Conservation (phyloP, 2,329 filamentous ascomycete genomes). For the Botrytis sinoallii region DNA sequence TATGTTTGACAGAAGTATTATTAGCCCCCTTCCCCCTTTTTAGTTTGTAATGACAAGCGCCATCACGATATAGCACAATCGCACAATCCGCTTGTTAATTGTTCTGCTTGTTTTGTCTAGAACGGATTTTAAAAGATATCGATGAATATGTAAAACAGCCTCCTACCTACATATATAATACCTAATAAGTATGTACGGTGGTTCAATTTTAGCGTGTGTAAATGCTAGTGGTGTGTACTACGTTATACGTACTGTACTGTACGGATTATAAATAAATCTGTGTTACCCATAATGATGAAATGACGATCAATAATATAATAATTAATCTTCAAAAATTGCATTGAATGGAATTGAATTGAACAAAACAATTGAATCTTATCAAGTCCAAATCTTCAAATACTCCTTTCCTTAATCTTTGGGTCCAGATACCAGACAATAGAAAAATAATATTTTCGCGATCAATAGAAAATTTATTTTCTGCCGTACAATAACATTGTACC, state of each 20-base stretch:
- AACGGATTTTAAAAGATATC: neutral
- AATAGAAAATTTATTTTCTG: slow-evolving; percentile 10
- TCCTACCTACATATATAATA: no score
- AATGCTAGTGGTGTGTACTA: neutral
- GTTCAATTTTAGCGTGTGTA: neutral
- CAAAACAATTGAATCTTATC: neutral
- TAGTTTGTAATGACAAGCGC: neutral
- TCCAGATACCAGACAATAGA: neutral
- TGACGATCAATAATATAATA: neutral
- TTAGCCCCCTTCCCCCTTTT: neutral
- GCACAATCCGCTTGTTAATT: neutral
- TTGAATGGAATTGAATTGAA: neutral
- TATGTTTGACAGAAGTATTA: neutral
- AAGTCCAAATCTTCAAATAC: neutral
- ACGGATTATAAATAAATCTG: neutral
- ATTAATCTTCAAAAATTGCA: neutral
- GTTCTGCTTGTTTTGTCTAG: neutral
- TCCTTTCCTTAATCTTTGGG: no score
- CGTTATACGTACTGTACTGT: neutral
- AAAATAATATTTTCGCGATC: neutral
- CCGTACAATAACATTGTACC: neutral
- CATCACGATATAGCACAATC: neutral
- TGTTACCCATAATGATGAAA: slow-evolving; percentile 1
- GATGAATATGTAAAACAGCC: neutral
- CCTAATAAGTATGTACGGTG: neutral